Percentiles rank a stretch among this genome's conserved stretches.
Conservation (phyloP, 305 asterid species). For the Solanum hybrid region DNA sequence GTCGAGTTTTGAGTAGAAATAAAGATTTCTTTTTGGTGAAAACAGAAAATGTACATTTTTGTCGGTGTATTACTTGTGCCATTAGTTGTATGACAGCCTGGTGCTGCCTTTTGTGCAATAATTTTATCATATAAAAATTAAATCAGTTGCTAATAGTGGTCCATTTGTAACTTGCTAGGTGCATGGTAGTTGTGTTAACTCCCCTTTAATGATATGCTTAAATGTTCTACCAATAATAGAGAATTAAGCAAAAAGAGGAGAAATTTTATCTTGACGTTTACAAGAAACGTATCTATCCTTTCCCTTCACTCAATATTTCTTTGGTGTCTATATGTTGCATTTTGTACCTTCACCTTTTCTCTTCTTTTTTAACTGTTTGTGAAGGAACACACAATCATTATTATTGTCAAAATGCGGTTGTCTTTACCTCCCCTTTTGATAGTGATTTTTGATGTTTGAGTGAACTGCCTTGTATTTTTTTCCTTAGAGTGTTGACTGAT, state of each 20-base stretch:
- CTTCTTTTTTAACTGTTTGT: neutral
- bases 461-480: neutral
- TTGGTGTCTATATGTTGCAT: neutral
- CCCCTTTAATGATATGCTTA: too few relatives aligned
- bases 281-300: neutral
- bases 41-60: too few relatives aligned
- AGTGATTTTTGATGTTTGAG: neutral
- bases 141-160: too few relatives aligned
- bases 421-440: neutral
- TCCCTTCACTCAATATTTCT: neutral
- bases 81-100: too few relatives aligned
- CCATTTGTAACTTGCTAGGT: too few relatives aligned
- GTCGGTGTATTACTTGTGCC: too few relatives aligned
- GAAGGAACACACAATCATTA: neutral
- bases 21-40: too few relatives aligned
- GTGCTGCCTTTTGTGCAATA: too few relatives aligned
- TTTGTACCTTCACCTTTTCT: neutral
- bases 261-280: neutral
- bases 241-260: neutral
- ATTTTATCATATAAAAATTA: too few relatives aligned
- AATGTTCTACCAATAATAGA: neutral
- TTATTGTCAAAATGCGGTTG: neutral
- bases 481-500: neutral
- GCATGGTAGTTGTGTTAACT: too few relatives aligned
- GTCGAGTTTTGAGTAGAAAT: too few relatives aligned